Evolutionary conservation across 108 stramenopile genomes (phyloP), one percentile per base, ranked within the genome.

Genomic region (Licmophora abbreviata): DNA sequence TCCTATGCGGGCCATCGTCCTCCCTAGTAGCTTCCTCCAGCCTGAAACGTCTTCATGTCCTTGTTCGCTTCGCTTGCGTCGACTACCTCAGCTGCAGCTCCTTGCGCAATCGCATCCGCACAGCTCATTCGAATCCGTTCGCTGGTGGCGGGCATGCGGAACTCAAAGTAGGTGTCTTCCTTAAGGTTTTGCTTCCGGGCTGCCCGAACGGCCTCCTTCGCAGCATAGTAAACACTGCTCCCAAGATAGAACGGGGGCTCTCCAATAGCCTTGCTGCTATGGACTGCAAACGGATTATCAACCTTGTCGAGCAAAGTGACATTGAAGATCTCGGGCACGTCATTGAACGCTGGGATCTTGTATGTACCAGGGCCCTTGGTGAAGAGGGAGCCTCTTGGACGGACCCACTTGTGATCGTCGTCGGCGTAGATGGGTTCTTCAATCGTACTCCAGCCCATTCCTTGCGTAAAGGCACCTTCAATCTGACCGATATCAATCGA

Each of bases 301-400:
- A 64, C 83, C 53, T 88, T 73, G 44, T 91, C 77, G 63, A 93
- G 51, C 1, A 97, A 68, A 23, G 79, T 64, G 6, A 97, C 92
- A 53, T 93, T 81, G 64, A 97, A 93, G 5, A 67, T 68, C 53
- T 85, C 83, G 3, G 95, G 93, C 5, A 87, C 81, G 48, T 97
- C 95, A 54, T 97, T 97, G 72, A 94, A 94, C 1, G 92, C 76
- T 50, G 92, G 95, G 49, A 95, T 92, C 63, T 97, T 97, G 84
- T 97, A 97, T 6, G 88, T 88, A n/a, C 95, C 95, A 4, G 95
- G 95, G 7, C 95, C 95, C 30, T 68, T 64, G 0, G 95, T 95
- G 63, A 93, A 91, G 6, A 87, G 50, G 41, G 53, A 80, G 7
- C 92, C 92, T 21, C 71, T 62, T 14, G 93, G 85, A 36, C 78